Conservation (phyloP, 2,329 filamentous ascomycete genomes). For the Sphaerulina vaccinii region DNA sequence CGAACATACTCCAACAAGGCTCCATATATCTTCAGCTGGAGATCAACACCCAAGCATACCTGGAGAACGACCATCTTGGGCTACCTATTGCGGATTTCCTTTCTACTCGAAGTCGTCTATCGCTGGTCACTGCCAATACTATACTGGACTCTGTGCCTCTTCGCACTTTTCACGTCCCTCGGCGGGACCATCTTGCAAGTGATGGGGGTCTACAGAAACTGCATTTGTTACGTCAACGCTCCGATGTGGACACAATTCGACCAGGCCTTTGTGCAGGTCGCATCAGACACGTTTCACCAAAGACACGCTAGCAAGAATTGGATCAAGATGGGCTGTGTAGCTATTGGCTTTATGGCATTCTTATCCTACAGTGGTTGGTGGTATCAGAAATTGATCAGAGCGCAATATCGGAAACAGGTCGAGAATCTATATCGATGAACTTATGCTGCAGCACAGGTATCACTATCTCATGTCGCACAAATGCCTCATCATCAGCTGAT, state of each 20-base stretch:
- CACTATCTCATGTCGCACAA: neutral
- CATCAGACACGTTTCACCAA: slow-evolving; percentile 4
- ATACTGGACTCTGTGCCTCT: neutral
- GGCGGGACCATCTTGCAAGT: slow-evolving; percentile 12
- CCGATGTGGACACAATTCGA: slow-evolving; percentile 1
- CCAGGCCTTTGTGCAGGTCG: slow-evolving; percentile 12
- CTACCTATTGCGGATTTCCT: neutral
- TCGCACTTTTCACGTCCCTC: slow-evolving; percentile 9
- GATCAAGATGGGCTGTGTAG: slow-evolving; percentile 9
- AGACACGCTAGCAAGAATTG: slow-evolving; percentile 10
- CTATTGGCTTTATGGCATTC: slow-evolving; percentile 4
- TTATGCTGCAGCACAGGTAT: neutral
- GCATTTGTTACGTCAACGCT: slow-evolving; percentile 9
- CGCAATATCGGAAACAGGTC: slow-evolving; percentile 10
- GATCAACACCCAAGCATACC: neutral
- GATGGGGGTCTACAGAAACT: slow-evolving; percentile 11
- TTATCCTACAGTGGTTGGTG: slow-evolving; percentile 7
- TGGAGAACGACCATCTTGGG: neutral
- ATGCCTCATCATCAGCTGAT: neutral
- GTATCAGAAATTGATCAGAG: slow-evolving; percentile 8
- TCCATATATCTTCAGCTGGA: neutral
- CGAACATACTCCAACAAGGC: neutral
- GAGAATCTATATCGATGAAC: slow-evolving; percentile 5
- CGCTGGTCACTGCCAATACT: neutral
- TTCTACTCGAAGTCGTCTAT: neutral